Evolutionary conservation across 2,329 filamentous ascomycete species (phyloP), one percentile per base, ranked within the genome.

Genomic region (Trichoderma polysporum): DNA sequence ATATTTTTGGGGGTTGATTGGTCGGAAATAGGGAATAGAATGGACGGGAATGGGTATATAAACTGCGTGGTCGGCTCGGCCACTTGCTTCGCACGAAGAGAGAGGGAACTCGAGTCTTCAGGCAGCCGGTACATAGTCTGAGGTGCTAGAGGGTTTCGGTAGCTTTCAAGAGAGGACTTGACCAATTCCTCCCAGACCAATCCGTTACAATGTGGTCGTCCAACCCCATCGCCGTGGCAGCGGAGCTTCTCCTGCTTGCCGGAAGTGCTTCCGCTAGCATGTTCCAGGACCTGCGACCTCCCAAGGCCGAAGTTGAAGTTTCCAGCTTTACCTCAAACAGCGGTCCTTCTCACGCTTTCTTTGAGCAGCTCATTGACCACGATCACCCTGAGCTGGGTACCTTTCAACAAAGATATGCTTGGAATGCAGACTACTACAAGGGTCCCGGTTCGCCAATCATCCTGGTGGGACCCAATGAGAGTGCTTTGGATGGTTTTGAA

Each of bases 381-480:
- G 75, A 79, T 4, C 78, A 87, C 70, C 85, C 85, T 1, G 76
- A 76, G n/a, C 75, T 85, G 13, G 89, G 78, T 35, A 86, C 80
- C 2, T 95, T 93, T 76, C 77, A 85, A 45, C 82, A 93, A 59
- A 86, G 91, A 10, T 96, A 94, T 80, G 95, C 89, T 88, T 93
- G 93, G 73, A 91, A 94, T 74, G 86, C 88, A 5, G 85, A 84
- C 45, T 85, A 90, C 79, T 95, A 94, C 79, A 83, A 88, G 73
- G 81, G 85, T 0, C 92, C 92, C 10, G 92, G 92, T 0, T 91
- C 92, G 0, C 90, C 95, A 27, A 89, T 95, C 68, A 84, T 94
- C 9, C 81, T 95, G 9, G 84, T 88, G 54, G 84, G 85, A 8
- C 73, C 80, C 77, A 91, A 91, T 31, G 92, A 95, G 79, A 88